Conservation (phyloP, 176 grass and related monocot genomes). For the Musa itinerans region DNA sequence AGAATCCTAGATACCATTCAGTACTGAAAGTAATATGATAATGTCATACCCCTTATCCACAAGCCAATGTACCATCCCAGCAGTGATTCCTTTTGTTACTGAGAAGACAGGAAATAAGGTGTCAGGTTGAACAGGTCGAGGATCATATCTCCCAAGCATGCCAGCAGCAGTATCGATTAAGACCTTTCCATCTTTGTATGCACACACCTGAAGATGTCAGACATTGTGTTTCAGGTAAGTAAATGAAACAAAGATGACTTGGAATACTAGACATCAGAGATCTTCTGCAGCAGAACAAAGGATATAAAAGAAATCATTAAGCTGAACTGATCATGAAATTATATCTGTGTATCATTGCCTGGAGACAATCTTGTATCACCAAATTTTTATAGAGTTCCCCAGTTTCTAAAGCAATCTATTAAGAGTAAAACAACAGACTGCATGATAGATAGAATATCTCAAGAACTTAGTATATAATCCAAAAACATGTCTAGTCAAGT, state of each 20-base stretch:
- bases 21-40: background rate
- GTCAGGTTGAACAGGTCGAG: conserved; percentile 85
- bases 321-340: too few species aligned
- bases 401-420: too few species aligned
- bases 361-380: too few species aligned
- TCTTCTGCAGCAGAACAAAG: too few species aligned
- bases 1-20: background rate
- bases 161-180: conserved; percentile 97
- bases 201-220: conserved; percentile 55
- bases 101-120: conserved; percentile 98
- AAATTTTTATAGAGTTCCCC: too few species aligned
- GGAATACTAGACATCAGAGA: too few species aligned
- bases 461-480: too few species aligned
- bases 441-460: too few species aligned
- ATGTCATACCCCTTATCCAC: conserved; percentile 67
- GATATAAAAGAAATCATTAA: too few species aligned
- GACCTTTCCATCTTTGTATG: conserved; percentile 94
- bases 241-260: background rate
- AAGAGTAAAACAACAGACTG: too few species aligned
- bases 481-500: too few species aligned
- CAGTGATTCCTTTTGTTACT: conserved; percentile 90
- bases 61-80: conserved; percentile 91
- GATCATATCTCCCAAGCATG: conserved; percentile 81
- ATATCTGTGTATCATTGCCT: too few species aligned
- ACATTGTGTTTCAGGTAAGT: background rate